These are phyloP conservation scores for Alternaria arborescens DNA, from an alignment of 2,329 filamentous ascomycete species.

Conservation along the genomic window DNA sequence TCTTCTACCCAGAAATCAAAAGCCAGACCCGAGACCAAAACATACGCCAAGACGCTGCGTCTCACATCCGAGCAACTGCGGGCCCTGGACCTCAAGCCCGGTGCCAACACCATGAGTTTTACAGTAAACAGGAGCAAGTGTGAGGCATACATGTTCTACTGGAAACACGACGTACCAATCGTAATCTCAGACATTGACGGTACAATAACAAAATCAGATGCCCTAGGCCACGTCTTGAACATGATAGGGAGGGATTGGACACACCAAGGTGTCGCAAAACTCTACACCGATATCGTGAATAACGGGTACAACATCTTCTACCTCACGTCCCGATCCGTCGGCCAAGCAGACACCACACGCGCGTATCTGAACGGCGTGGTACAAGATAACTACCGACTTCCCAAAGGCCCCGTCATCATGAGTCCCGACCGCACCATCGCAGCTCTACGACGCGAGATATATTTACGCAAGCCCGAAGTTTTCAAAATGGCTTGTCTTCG, in stretches of 20 bases:
- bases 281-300: slow-evolving; percentile 92
- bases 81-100: slow-evolving; percentile 78
- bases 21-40: slow-evolving; percentile 67
- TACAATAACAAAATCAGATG: slow-evolving; percentile 97
- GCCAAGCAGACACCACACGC: slow-evolving; percentile 88
- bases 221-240: slow-evolving; percentile 90
- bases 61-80: slow-evolving; percentile 96
- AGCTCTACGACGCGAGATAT: slow-evolving; percentile 88
- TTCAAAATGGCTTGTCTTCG: slow-evolving; percentile 99
- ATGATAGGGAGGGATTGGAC: slow-evolving; percentile 99
- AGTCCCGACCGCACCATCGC: slow-evolving; percentile 95
- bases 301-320: slow-evolving; percentile 99
- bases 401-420: slow-evolving; percentile 91
- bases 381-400: slow-evolving; percentile 86
- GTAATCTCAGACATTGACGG: slow-evolving; percentile 99
- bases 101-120: slow-evolving; percentile 94
- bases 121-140: slow-evolving; percentile 96
- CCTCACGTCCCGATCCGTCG: slow-evolving; percentile 90
- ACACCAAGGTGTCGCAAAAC: slow-evolving; percentile 92
- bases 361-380: slow-evolving; percentile 88
- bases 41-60: slow-evolving; percentile 95
- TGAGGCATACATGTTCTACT: slow-evolving; percentile 90
- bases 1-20: slow-evolving; percentile 57
- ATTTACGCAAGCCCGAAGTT: slow-evolving; percentile 94
- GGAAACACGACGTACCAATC: slow-evolving; percentile 89